Evolutionary conservation across 495 filamentous ascomycete genomes (phyloP).

Genomic region (Talaromyces stipitatus): DNA sequence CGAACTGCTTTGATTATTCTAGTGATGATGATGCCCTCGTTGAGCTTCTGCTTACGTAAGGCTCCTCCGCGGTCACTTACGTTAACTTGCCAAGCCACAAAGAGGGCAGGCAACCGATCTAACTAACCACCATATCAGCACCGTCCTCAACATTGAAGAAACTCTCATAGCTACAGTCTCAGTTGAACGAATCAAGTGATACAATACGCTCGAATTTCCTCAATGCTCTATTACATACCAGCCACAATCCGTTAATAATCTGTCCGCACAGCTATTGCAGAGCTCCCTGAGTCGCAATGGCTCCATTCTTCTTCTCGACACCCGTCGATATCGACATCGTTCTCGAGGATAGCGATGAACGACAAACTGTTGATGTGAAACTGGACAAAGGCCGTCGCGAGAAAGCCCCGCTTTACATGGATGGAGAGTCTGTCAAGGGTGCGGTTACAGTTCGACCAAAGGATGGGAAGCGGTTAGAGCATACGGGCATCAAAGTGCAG

Average conservation of each 20-base stretch:
- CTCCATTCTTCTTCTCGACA: slow-evolving; percentile 93
- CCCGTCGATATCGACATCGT: slow-evolving; percentile 98
- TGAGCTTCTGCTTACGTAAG: neutral
- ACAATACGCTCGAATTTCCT: neutral
- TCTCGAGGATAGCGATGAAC: slow-evolving; percentile 88
- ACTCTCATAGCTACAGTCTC: neutral
- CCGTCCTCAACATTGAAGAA: neutral
- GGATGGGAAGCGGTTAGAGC: slow-evolving; percentile 95
- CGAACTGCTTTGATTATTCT: neutral
- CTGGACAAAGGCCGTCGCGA: slow-evolving; percentile 94
- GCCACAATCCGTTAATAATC: neutral
- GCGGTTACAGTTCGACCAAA: slow-evolving; percentile 91
- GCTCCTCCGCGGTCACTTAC: neutral
- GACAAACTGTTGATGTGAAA: slow-evolving; percentile 93
- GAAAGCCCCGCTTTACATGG: slow-evolving; percentile 94
- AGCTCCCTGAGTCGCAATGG: slow-evolving; percentile 43
- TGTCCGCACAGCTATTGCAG: neutral
- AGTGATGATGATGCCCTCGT: neutral
- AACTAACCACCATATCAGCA: neutral
- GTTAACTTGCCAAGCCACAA: neutral
- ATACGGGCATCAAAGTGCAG: slow-evolving; percentile 99
- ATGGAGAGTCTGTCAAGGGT: slow-evolving; percentile 96
- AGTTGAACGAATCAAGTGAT: neutral
- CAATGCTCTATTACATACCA: neutral
- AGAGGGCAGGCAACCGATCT: neutral